Conservation (phyloP, 495 filamentous ascomycete species). For the Ramalina peruviana region DNA sequence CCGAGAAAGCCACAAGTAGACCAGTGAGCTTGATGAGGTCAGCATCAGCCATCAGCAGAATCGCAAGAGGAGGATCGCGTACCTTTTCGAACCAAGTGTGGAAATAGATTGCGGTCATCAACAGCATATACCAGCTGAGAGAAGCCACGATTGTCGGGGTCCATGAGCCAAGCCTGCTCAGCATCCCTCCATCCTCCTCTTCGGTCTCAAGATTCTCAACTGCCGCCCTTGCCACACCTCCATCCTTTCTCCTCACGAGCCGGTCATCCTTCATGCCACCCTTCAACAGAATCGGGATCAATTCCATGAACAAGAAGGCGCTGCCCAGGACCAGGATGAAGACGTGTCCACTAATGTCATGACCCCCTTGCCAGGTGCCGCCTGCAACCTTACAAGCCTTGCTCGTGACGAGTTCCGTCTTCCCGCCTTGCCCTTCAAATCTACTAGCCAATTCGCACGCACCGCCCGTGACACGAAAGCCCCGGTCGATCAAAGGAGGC, state of each 20-base stretch:
- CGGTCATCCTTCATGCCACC: constrained; percentile 37
- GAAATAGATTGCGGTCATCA: constrained; percentile 96
- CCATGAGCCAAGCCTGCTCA: constrained; percentile 34
- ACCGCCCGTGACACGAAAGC: constrained; percentile 71
- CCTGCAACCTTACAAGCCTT: constrained; percentile 72
- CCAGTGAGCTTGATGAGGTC: constrained; percentile 38
- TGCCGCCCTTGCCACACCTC: constrained; percentile 35
- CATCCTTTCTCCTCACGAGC: constrained; percentile 44
- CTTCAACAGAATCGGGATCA: constrained; percentile 43
- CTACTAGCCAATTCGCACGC: constrained; percentile 44
- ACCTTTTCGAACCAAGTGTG: constrained; percentile 99
- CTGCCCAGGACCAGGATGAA: constrained; percentile 80
- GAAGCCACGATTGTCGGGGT: constrained; percentile 24
- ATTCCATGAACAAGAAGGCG: constrained; percentile 65
- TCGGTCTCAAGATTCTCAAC: constrained; percentile 21
- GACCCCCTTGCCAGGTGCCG: constrained; percentile 74
- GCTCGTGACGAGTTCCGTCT: constrained; percentile 44
- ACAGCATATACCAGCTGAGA: constrained; percentile 81
- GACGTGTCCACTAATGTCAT: constrained; percentile 91
- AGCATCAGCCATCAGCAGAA: constrained; percentile 6
- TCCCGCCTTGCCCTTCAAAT: constrained; percentile 17
- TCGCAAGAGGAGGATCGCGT: constrained; percentile 11
- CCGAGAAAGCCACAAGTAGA: constrained; percentile 49
- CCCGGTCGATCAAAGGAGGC: constrained; percentile 71
- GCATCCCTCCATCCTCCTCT: constrained; percentile 30